These are phyloP conservation scores for Nidula microcarpa DNA, from an alignment of 768 basidiomycete genomes.

Conservation along the genomic window DNA sequence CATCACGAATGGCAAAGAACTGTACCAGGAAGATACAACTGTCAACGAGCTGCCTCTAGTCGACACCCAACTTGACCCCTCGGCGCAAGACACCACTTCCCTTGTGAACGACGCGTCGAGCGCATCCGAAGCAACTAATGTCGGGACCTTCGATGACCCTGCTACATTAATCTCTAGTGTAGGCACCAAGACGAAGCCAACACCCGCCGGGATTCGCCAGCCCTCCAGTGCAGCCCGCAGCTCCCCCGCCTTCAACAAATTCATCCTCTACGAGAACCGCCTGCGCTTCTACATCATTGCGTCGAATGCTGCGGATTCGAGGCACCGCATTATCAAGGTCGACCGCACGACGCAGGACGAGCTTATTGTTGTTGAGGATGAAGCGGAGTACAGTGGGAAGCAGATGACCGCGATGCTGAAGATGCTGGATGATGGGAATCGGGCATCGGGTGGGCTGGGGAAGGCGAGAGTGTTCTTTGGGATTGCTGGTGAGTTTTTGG, in stretches of 20 bases:
- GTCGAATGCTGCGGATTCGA: slow-evolving; percentile 82
- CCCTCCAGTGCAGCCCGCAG: not conserved
- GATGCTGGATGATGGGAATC: slow-evolving; percentile 96
- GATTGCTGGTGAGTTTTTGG: slow-evolving; percentile 58
- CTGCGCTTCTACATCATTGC: slow-evolving; percentile 90
- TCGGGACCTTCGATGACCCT: not conserved
- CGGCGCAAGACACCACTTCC: too few species aligned
- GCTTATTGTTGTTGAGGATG: slow-evolving; percentile 80
- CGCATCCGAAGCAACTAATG: too few species aligned
- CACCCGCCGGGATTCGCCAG: not conserved
- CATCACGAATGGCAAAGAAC: too few species aligned
- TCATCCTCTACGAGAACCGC: slow-evolving; percentile 91
- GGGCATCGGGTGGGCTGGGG: slow-evolving; percentile 80
- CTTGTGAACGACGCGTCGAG: too few species aligned
- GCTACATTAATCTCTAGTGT: not conserved
- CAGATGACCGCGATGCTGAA: slow-evolving; percentile 90
- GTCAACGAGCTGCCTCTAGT: too few species aligned
- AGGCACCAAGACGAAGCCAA: not conserved
- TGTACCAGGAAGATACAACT: too few species aligned
- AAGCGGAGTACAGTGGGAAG: slow-evolving; percentile 81
- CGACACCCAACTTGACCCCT: too few species aligned
- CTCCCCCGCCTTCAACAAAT: slow-evolving; percentile 64
- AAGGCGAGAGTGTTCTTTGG: slow-evolving; percentile 79
- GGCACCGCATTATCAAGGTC: slow-evolving; percentile 90
- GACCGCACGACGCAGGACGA: slow-evolving; percentile 81